A percentile compares a stretch with the other conserved stretches of the same genome.
Conservation (phyloP, 2,329 filamentous ascomycete genomes). For the Aspergillus latus region DNA sequence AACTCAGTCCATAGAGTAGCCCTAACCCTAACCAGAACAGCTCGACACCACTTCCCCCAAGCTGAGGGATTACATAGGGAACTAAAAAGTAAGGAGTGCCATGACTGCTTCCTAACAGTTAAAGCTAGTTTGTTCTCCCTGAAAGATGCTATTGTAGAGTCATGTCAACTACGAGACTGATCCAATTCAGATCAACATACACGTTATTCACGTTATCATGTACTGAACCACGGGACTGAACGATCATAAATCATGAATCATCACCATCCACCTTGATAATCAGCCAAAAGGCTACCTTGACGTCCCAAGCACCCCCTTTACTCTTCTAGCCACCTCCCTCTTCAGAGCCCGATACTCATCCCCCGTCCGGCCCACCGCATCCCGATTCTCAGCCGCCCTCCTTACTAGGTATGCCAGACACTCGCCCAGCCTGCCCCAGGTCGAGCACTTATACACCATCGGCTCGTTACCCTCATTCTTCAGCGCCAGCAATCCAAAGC, state of each 20-base stretch:
- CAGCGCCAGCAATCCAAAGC: conserved; percentile 52
- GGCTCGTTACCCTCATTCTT: conserved; percentile 37
- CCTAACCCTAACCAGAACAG: no score
- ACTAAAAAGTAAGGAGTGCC: no score
- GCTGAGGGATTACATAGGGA: no score
- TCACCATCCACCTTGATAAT: neutral
- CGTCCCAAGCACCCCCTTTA: neutral
- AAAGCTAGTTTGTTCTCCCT: no score
- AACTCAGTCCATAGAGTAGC: no score
- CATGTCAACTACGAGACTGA: no score
- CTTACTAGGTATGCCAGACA: conserved; percentile 74
- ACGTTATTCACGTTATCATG: no score
- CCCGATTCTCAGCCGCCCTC: conserved; percentile 60
- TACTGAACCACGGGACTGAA: no score
- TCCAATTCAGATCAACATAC: no score
- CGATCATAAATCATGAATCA: neutral
- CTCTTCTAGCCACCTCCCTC: conserved; percentile 18
- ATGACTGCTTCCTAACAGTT: no score
- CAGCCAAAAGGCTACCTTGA: neutral
- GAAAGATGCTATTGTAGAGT: no score
- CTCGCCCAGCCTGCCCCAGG: conserved; percentile 62
- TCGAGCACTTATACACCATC: conserved; percentile 56
- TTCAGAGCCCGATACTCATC: conserved; percentile 41
- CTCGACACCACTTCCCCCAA: no score
- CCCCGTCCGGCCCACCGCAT: conserved; percentile 55